Base-by-base conservation (phyloP, 2,329 filamentous ascomycete species). In the Xylogone sp. region DNA sequence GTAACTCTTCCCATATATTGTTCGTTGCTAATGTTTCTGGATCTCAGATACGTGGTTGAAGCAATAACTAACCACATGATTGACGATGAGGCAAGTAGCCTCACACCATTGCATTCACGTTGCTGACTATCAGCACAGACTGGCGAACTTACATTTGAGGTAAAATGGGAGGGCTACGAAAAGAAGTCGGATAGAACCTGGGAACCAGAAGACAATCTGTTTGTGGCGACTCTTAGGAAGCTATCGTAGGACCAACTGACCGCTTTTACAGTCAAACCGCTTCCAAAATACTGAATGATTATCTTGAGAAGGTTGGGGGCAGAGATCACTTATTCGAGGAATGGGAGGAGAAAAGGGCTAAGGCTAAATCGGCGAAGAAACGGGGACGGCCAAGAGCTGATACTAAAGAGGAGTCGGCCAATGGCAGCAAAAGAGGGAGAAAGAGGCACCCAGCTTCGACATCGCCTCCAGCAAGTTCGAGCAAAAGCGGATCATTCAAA, bases 81-180 rank as follows among this genome's bases (percentile, higher is more conserved):
- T 43, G 74, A 79, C 34, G 74, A 79, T 34, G 71, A 79, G 48
- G 82, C 83, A 65, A 53, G 74, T 16, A 16, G 4, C 62, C 13
- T 34, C 21, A 21, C n/a, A 19, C 21, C 43, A 16, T 24, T 34
- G 22, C 39, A 16, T 21, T n/a, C 49, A 21, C 21, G 34, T n/a
- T 48, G 46, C 57, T 53, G 54, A 56, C 45, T 16, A 19, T 2
- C 18, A 27, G 42, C 27, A 45, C 50, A 59, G 60, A 58, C 58
- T 39, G 79, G 79, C 19, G 65, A 67, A 3, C 62, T 84, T 0
- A 75, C 77, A 45, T 91, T 87, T 62, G 77, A 86, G 48, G 87
- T 94, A 31, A 91, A 93, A 62, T 94, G 89, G 89, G 82, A 88
- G 57, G 88, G 88, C 2, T 94, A 86, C 55, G 81, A 88, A 0